These are phyloP conservation scores for Trichocladium antarcticum DNA, from an alignment of 495 filamentous ascomycete species.

Conservation along the genomic window DNA sequence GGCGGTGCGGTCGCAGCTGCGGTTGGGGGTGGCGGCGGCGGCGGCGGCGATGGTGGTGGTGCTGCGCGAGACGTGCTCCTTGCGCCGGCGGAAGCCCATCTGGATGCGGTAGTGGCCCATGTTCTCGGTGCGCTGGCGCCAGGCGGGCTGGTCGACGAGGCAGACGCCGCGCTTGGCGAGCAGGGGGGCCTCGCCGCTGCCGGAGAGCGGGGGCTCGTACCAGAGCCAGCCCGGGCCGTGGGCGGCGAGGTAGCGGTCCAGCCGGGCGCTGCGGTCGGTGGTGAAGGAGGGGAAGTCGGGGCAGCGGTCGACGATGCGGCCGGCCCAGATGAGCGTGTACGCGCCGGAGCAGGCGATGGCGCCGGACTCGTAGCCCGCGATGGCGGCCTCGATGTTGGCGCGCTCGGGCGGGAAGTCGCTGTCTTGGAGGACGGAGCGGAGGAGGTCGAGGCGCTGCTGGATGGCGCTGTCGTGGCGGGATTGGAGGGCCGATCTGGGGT, in stretches of 20 bases:
- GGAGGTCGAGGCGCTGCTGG: constrained; percentile 20
- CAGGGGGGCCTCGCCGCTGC: constrained; percentile 1
- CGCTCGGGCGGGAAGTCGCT: constrained; percentile 31
- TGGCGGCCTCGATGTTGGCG: constrained; percentile 36
- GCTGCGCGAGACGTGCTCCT: constrained; percentile 3
- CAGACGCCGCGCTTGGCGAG: constrained; percentile 26
- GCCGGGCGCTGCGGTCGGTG: constrained; percentile 27
- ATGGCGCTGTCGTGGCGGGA: constrained; percentile 20
- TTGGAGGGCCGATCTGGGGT: constrained; percentile 15
- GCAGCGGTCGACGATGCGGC: constrained; percentile 36
- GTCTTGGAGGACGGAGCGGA: constrained; percentile 23
- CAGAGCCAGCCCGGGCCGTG: constrained; percentile 41
- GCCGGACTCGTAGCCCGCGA: constrained; percentile 33
- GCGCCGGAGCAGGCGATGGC: constrained; percentile 29
- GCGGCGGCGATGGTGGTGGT: background rate
- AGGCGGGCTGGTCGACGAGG: constrained; percentile 11
- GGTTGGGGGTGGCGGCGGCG: too few relatives aligned
- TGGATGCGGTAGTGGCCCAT: constrained; percentile 20
- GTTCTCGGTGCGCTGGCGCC: constrained; percentile 9
- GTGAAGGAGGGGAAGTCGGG: constrained; percentile 29
- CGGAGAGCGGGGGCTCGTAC: constrained; percentile 37
- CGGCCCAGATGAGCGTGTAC: constrained; percentile 37
- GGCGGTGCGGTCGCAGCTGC: background rate
- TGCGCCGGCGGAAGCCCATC: constrained; percentile 22
- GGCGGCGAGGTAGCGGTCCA: constrained; percentile 29